Percentiles rank a stretch among this genome's conserved stretches.
phyloP scores from a whole-genome alignment of 495 filamentous ascomycete genomes.

The Xylaria cubensis region DNA sequence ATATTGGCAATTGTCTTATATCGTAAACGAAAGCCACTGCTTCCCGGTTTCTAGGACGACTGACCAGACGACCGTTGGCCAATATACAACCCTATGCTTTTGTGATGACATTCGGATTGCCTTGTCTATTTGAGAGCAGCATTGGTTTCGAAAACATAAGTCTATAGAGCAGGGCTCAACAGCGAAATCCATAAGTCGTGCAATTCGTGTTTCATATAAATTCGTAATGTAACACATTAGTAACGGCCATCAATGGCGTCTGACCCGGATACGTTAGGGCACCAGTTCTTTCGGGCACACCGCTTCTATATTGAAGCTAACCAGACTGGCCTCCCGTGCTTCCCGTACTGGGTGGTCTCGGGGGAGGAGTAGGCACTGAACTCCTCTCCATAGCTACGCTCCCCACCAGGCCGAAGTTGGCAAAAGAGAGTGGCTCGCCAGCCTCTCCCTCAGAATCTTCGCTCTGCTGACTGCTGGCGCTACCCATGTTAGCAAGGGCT shows the following conservation, averaged over 20 bases:
- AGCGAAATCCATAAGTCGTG: background rate
- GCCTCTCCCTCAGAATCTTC: conserved; percentile 41
- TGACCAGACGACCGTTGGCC: background rate
- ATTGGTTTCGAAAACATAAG: background rate
- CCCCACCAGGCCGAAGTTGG: conserved; percentile 40
- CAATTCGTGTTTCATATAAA: background rate
- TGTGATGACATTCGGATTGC: background rate
- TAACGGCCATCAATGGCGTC: background rate
- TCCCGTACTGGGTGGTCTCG: conserved; percentile 51
- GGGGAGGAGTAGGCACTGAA: conserved; percentile 43
- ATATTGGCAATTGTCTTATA: background rate
- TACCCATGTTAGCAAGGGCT: conserved; percentile 37
- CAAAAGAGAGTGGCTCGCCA: conserved; percentile 33
- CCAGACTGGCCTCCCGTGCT: conserved; percentile 33
- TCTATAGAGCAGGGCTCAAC: background rate
- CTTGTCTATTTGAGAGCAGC: background rate
- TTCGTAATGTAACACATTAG: background rate
- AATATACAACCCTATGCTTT: background rate
- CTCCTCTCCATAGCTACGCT: conserved; percentile 55
- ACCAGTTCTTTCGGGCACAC: background rate
- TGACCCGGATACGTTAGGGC: conserved; percentile 4
- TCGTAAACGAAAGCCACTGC: background rate
- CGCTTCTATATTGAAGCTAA: conserved; percentile 3
- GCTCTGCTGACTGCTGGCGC: conserved; percentile 37
- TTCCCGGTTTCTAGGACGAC: background rate